Conservation (phyloP, 208 protist species). For the Trypanosoma boissoni region DNA sequence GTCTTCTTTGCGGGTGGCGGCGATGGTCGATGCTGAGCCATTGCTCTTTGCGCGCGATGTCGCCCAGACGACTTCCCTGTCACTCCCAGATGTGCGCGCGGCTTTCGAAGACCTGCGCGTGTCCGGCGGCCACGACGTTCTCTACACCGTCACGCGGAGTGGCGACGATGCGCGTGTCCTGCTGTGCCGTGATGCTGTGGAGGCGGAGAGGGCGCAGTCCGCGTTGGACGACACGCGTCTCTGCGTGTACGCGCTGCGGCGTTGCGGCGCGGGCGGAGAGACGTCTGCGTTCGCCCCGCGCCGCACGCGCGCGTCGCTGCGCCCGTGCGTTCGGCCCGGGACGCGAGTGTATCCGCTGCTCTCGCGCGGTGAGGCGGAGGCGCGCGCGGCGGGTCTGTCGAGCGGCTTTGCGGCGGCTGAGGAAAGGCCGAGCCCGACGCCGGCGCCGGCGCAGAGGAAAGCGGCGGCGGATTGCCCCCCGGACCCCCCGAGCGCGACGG, state of each 20-base stretch:
- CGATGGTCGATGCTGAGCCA: not conserved
- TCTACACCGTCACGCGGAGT: conserved; percentile 15
- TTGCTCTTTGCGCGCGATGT: conserved; percentile 14
- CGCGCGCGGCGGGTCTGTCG: not conserved
- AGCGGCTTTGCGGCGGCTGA: no score
- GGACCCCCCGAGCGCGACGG: no score
- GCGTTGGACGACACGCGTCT: conserved; percentile 1
- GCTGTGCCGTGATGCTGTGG: conserved; percentile 1
- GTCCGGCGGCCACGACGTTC: conserved; percentile 11
- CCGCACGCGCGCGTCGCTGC: not conserved
- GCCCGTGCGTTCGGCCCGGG: not conserved
- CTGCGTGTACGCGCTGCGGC: conserved; percentile 24
- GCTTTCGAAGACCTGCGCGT: conserved; percentile 18
- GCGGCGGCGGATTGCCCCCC: no score
- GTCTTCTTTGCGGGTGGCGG: conserved; percentile 4
- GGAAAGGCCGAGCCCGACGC: not conserved
- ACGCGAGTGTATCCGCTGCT: conserved; percentile 28
- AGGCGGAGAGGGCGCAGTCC: conserved; percentile 8
- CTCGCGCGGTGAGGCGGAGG: conserved; percentile 16
- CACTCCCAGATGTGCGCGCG: conserved; percentile 1
- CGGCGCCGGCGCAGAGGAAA: no score
- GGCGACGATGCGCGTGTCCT: not conserved
- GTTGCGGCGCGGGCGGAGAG: not conserved
- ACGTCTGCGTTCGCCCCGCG: conserved; percentile 1
- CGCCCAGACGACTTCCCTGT: not conserved